Evolutionary conservation across 306 rosid genomes (phyloP), one percentile per base, ranked within the genome.

Genomic region (Trifolium dubium): DNA sequence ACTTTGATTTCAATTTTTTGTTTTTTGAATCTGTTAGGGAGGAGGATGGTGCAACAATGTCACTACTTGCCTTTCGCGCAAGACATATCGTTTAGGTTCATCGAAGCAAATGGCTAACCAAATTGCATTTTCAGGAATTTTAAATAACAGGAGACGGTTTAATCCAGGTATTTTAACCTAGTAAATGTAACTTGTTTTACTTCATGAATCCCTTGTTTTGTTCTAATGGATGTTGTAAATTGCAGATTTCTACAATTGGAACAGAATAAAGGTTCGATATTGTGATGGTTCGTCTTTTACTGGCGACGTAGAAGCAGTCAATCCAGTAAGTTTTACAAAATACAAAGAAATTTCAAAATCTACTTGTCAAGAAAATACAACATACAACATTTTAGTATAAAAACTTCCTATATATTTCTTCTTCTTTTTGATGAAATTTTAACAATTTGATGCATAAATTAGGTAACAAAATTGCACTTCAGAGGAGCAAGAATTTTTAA

Each of bases 41-140:
- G 99, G 99, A 65, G 97, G 90, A 78, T 94, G 99, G 99, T 94
- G 99, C 85, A 88, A 92, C 85, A 90, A 94, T 83, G 88, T 82
- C 66, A 87, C 97, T 4, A 86, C 87, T 50, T 94, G 99, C 81
- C 96, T 87, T 54, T 43, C 43, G n/a, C 99, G 97, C 13, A 88
- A 82, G 85, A 89, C 40, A 43, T 77, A 81, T 64, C 99, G 85
- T 74, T 77, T 89, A 63, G 99, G 99, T 44, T 94, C 99, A 46
- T 94, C 99, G 12, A 88, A 79, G 80, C 15, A 70, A 75, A 92
- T 94, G 99, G 85, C 51, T 15, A 87, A 80, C 46, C 83, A 46
- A 61, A 43, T 92, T 82, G 90, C 85, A 18, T 92, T 94, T 67
- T 86, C 99, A 12, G 99, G 97, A 60, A 78, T 94, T 64, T 80